Percentiles rank a stretch among this genome's conserved stretches.
Conservation (phyloP, 2,329 filamentous ascomycete genomes). For the Aspergillus terreus region DNA sequence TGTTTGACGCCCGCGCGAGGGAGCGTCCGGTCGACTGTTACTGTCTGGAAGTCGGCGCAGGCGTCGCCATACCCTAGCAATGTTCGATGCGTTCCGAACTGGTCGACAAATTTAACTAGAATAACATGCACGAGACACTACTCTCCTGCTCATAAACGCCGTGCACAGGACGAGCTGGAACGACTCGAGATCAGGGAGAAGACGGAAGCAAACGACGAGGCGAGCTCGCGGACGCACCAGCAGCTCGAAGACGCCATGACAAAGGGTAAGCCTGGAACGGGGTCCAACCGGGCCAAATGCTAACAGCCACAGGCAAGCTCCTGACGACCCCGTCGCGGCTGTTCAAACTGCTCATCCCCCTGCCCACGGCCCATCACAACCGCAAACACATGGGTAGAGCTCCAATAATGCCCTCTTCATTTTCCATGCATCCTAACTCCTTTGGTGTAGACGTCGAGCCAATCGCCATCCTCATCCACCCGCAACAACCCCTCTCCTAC, state of each 20-base stretch:
- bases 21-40: too few relatives aligned
- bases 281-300: neutral
- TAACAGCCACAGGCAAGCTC: slow-evolving; percentile 59
- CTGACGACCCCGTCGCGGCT: slow-evolving; percentile 76
- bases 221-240: slow-evolving; percentile 21
- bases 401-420: neutral
- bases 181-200: slow-evolving; percentile 25
- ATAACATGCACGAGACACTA: too few relatives aligned
- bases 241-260: slow-evolving; percentile 58
- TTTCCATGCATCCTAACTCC: slow-evolving; percentile 3
- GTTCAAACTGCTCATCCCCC: slow-evolving; percentile 74
- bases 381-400: slow-evolving; percentile 53
- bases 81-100: too few relatives aligned
- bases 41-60: too few relatives aligned
- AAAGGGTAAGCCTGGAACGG: slow-evolving; percentile 50
- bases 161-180: slow-evolving; percentile 31
- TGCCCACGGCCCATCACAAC: slow-evolving; percentile 58
- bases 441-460: slow-evolving; percentile 63
- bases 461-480: slow-evolving; percentile 78
- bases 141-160: slow-evolving; percentile 21
- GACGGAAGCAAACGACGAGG: neutral
- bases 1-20: too few relatives aligned
- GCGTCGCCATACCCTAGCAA: too few relatives aligned
- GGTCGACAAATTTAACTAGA: too few relatives aligned
- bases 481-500: slow-evolving; percentile 86